phyloP scores from a whole-genome alignment of 2,329 filamentous ascomycete genomes.

The Aspergillus hortae region DNA sequence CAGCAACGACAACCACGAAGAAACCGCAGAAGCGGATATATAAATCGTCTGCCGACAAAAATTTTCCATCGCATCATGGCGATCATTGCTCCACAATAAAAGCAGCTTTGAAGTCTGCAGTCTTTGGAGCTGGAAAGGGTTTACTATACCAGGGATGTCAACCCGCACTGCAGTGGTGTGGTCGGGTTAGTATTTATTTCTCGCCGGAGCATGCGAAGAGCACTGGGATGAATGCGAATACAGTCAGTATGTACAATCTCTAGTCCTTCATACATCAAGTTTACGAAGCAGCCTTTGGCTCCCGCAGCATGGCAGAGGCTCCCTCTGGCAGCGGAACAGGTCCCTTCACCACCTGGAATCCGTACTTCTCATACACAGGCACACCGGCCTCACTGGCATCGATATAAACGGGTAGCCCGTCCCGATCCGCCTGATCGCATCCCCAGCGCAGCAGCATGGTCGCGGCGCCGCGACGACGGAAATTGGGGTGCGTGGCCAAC shows the following conservation, averaged over 20 bases:
- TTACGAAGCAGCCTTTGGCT: neutral
- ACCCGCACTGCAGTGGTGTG: too few relatives aligned
- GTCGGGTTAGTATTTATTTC: too few relatives aligned
- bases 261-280: neutral
- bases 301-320: conserved; percentile 1
- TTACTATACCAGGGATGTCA: too few relatives aligned
- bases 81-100: too few relatives aligned
- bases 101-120: too few relatives aligned
- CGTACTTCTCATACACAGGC: conserved; percentile 12
- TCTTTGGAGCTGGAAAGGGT: too few relatives aligned
- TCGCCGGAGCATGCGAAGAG: too few relatives aligned
- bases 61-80: too few relatives aligned
- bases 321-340: neutral
- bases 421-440: conserved; percentile 12
- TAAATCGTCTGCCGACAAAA: too few relatives aligned
- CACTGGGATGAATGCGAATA: too few relatives aligned
- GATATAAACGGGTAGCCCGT: conserved; percentile 9
- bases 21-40: too few relatives aligned
- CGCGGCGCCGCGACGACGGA: conserved; percentile 15
- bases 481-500: conserved; percentile 18
- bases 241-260: neutral
- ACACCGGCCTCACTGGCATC: conserved; percentile 10
- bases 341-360: conserved; percentile 9
- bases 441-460: conserved; percentile 18
- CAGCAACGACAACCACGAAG: too few relatives aligned